Conservation (phyloP, 352 stramenopile species). For the Pythium phragmiticola region DNA sequence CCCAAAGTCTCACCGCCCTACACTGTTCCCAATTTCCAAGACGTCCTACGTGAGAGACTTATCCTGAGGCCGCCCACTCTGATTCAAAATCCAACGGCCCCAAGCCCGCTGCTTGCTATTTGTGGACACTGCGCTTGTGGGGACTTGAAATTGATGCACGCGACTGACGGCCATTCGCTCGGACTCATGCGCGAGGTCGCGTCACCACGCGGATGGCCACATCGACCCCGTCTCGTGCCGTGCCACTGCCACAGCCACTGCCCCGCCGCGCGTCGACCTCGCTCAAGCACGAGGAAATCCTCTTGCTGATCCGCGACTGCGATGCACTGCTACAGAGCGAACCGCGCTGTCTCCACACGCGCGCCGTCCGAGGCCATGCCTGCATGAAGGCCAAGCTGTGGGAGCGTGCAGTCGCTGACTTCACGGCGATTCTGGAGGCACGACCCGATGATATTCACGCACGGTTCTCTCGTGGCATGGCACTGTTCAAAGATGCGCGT, state of each 20-base stretch:
- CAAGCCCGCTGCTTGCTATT: background rate
- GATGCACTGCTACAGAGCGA: conserved; percentile 38
- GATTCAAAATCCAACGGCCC: background rate
- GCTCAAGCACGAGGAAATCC: conserved; percentile 45
- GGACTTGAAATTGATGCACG: too few species aligned
- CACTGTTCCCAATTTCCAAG: too few species aligned
- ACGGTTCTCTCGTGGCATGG: conserved; percentile 74
- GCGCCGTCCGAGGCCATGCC: conserved; percentile 58
- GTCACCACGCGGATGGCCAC: conserved; percentile 1
- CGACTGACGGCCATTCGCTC: background rate
- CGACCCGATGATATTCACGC: conserved; percentile 60
- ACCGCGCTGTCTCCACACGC: conserved; percentile 56
- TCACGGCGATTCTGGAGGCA: conserved; percentile 44
- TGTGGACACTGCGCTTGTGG: background rate
- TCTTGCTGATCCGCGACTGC: conserved; percentile 57
- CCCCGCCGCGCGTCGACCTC: conserved; percentile 22
- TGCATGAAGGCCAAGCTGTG: conserved; percentile 75
- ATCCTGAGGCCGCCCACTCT: background rate
- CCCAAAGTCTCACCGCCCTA: too few species aligned
- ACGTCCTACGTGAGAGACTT: background rate
- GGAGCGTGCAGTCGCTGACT: conserved; percentile 51
- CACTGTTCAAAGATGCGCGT: conserved; percentile 50
- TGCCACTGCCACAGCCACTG: conserved; percentile 1
- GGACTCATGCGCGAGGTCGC: background rate
- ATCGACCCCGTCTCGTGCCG: background rate